Evolutionary conservation across 2,329 filamentous ascomycete species (phyloP), one percentile per base, ranked within the genome.

Genomic region (Cordyceps pruinosa): DNA sequence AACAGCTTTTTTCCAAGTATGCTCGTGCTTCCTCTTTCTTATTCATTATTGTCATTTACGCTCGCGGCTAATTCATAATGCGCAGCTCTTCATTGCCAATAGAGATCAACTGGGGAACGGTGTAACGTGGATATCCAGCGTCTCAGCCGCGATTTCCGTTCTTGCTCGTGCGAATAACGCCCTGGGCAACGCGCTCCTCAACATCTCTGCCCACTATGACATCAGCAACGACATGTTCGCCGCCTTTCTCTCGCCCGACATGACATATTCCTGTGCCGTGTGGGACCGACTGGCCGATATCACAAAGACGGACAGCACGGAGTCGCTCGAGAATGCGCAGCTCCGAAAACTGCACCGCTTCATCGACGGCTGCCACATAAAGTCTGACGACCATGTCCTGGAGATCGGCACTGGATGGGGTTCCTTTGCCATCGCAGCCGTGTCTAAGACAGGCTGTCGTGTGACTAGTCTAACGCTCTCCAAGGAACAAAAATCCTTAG

Each of bases 351-450:
- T 90, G 15, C 72, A 79, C 59, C 78, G 82, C 8, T 86, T 89
- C 66, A 83, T 90, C 49, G 75, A 82, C 49, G 84, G 84, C 28
- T 83, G 84, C 15, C 79, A 73, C 48, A 82, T 90, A 61, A 84
- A 86, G 60, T 58, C 76, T 0, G 77, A 77, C 1, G 86, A 90
- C 60, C 86, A 89, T 64, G 82, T 90, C 2, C 71, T 90, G 17
- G 87, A 90, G 63, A 89, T 90, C 55, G 87, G 87, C 2, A 89
- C 85, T 2, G 87, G 87, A 13, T 90, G 87, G 87, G 87, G 87
- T 2, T 85, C 82, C 35, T 85, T 90, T 63, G 86, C 87, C 3
- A 88, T 90, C 42, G 79, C 83, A 60, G 87, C 86, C 1, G 86
- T 87, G 1, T 75, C 77, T 59, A 76, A 72, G 61, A 89, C 85